Evolutionary conservation across 257 asterid species (phyloP).

Genomic region (Scutellaria baicalensis): DNA sequence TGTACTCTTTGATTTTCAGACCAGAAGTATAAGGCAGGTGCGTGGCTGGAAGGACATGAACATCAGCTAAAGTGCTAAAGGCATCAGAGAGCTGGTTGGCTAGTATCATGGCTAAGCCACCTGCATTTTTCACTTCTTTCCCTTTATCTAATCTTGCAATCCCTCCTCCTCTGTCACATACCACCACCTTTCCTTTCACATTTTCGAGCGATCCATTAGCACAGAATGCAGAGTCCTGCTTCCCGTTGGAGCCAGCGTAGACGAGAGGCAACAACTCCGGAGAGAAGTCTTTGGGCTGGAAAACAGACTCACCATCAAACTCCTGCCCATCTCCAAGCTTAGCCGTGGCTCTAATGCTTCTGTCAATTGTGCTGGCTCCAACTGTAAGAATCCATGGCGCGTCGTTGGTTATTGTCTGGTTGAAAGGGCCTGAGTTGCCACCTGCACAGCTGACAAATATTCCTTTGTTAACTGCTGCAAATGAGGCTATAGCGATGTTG

Average conservation of each 20-base stretch:
- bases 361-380: constrained; percentile 26
- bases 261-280: constrained; percentile 11
- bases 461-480: constrained; percentile 18
- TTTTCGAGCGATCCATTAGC: constrained; percentile 13
- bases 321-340: constrained; percentile 5
- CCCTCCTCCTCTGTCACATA: constrained; percentile 19
- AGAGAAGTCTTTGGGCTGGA: constrained; percentile 15
- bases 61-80: constrained; percentile 12
- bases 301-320: constrained; percentile 17
- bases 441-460: constrained; percentile 26
- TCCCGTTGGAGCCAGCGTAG: constrained; percentile 4
- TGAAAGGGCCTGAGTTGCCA: constrained; percentile 20
- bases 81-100: background rate
- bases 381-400: constrained; percentile 30
- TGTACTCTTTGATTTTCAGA: constrained; percentile 15
- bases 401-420: background rate
- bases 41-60: constrained; percentile 24
- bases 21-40: constrained; percentile 8
- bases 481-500: constrained; percentile 10
- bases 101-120: constrained; percentile 26
- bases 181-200: constrained; percentile 22
- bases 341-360: constrained; percentile 15
- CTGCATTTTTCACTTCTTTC: constrained; percentile 15
- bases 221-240: constrained; percentile 7
- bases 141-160: constrained; percentile 5